Base-by-base conservation (phyloP, 164 flowering plant genomes). In the Vitis amurensis region DNA sequence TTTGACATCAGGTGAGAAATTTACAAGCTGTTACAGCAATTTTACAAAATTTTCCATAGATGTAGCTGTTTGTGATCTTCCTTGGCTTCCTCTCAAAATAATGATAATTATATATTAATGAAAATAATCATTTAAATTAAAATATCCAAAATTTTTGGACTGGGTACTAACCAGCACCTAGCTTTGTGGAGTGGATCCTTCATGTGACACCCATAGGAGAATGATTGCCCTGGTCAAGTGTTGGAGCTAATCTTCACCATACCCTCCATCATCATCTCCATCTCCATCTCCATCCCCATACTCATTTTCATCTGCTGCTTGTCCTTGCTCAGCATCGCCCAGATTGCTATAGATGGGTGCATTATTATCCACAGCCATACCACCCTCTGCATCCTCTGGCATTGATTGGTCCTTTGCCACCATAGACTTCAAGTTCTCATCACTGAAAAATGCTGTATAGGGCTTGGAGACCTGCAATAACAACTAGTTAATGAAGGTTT, bases 401-500 rank as follows among this genome's bases (percentile, higher is more conserved):
- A 31, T 59, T 56, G 53, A 1, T 51, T 29, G 15, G 7, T 55
- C 71, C 66, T 55, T 59, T 50, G 69, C 76, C 73, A 55, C 69
- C 92, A 88, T 78, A 4, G 83, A 61, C 58, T 80, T 73, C 65
- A 93, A 65, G 65, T 77, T 85, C 37, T 70, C 81, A 8, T 86
- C 88, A 15, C 72, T 76, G 82, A 92, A 89, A 68, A 79, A 90
- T 31, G 82, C 69, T 1, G 80, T 3, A 31, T 86, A 90, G 0
- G 97, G 97, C 84, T 88, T 90, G 13, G 84, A 75, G 29, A 92
- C 93, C 95, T 90, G 82, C 63, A 78, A 70, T 23, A 12, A 11
- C 11, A 47, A 51, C 11, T 17, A 30, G 9, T 31, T 7, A 3
- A 17, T 48, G 50, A 60, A 14, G 60, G n/a, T 56, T 15, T 27